phyloP scores from a whole-genome alignment of 106 monocot species.

The Allium cepa region DNA sequence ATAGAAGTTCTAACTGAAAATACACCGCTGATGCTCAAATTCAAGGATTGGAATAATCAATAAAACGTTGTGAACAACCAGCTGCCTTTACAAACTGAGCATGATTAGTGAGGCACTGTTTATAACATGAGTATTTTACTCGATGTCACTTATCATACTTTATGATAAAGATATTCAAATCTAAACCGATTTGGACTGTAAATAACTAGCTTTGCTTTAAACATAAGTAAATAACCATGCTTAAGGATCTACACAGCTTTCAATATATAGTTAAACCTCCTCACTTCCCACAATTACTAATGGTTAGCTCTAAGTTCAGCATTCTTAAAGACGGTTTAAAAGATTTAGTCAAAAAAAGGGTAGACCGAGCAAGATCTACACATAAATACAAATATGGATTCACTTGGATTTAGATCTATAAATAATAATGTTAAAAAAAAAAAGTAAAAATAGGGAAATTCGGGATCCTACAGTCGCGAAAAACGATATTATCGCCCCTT shows the following conservation, averaged over 20 bases:
- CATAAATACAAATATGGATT: background rate
- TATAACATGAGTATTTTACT: too few relatives aligned
- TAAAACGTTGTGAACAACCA: too few relatives aligned
- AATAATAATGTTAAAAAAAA: background rate
- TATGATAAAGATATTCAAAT: too few relatives aligned
- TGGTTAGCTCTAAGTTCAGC: background rate
- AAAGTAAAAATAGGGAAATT: constrained; percentile 7
- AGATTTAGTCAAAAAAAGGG: background rate
- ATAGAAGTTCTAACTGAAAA: too few relatives aligned
- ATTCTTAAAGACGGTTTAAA: background rate
- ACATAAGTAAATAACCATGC: background rate
- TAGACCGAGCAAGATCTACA: background rate
- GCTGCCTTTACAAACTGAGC: too few relatives aligned
- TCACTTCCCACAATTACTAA: background rate
- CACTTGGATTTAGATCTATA: background rate
- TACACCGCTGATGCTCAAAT: too few relatives aligned
- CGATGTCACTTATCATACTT: too few relatives aligned
- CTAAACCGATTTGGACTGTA: too few relatives aligned
- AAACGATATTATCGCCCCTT: constrained; percentile 98
- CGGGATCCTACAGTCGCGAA: constrained; percentile 77
- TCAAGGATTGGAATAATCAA: too few relatives aligned
- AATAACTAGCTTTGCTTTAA: too few relatives aligned
- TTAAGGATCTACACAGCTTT: background rate
- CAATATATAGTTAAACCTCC: background rate
- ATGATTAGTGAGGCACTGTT: too few relatives aligned